phyloP scores from a whole-genome alignment of 441 rosid species.

The Euphorbia corollata region DNA sequence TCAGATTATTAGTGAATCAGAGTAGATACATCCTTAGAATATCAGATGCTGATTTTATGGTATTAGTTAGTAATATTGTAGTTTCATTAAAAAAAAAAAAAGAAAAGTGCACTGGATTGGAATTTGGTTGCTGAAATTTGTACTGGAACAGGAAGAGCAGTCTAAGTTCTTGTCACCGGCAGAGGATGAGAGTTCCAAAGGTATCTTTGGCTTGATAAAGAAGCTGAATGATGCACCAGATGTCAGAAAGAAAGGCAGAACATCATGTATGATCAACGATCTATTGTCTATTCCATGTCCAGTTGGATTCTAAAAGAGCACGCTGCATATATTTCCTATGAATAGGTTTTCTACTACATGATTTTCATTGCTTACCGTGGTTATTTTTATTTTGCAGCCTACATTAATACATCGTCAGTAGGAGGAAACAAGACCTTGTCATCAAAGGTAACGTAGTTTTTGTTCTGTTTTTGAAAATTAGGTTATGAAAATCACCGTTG shows the following conservation, averaged over 20 bases:
- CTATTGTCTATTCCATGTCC: conserved; percentile 15
- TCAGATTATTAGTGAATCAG: not conserved
- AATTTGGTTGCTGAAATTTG: conserved; percentile 13
- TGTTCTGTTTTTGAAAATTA: conserved; percentile 1
- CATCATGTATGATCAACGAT: conserved; percentile 56
- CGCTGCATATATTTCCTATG: conserved; percentile 6
- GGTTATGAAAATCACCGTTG: not conserved
- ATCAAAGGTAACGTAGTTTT: conserved; percentile 48
- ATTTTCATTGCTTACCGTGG: not conserved
- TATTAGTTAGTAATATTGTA: not conserved
- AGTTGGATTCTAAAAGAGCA: not conserved
- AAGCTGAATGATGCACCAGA: conserved; percentile 60
- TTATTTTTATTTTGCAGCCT: conserved; percentile 38
- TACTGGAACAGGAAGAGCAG: conserved; percentile 49
- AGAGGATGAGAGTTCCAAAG: conserved; percentile 50
- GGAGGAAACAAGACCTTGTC: conserved; percentile 37
- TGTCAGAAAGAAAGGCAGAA: conserved; percentile 48
- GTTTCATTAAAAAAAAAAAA: not conserved
- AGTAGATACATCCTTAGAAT: not conserved
- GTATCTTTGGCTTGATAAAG: conserved; percentile 62
- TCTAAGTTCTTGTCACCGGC: conserved; percentile 44
- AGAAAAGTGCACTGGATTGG: not conserved
- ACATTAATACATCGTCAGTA: conserved; percentile 37
- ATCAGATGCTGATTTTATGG: not conserved
- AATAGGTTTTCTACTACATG: conserved; percentile 9